Base-by-base conservation (phyloP, 1,284 basidiomycete species). In the Rhodotorula sp. region DNA sequence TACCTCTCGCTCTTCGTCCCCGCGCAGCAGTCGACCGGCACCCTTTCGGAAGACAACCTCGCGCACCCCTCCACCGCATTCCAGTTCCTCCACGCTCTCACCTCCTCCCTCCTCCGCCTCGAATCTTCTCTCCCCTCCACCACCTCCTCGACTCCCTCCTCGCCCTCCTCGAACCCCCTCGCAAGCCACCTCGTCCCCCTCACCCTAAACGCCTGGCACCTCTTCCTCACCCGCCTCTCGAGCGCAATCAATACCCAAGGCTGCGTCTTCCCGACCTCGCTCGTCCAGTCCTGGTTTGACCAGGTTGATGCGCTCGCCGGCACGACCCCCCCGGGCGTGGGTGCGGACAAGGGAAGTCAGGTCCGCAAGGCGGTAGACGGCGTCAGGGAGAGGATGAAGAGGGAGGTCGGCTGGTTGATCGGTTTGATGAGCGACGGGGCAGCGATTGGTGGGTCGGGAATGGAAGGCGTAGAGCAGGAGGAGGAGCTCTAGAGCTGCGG, bases 371-470 rank as follows among this genome's bases (percentile, higher is more conserved):
- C 73, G 50, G 60, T 63, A 52, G 73, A 75, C 34, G 75, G 73
- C 28, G 71, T 77, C 2, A 28, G 75, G 48, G 75, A 76, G n/a
- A 55, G 76, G 44, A 64, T 72, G 59, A 64, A 68, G 55, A 70
- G 56, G 40, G 76, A 77, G 58, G 51, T 77, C 7, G 76, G 76
- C 6, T 77, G 76, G 76, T 50, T 76, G 5, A 65, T 76, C 0
- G 75, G 75, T 11, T 51, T 62, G 16, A 46, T 8, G 6, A 22
- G 34, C 5, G 47, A 16, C 22, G 22, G 4, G 13, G 31, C n/a
- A 48, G 4, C 5, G 37, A 47, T 15, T 13, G n/a, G n/a, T 37
- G 56, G 20, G 24, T 20, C 26, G 1, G 57, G 50, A 0, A 67
- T 69, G 58, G 70, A 71, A 47, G 68, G 60, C 22, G 51, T 61